phyloP scores from a whole-genome alignment of 805 yeast species.

The Kazachstania kunashirensis region DNA sequence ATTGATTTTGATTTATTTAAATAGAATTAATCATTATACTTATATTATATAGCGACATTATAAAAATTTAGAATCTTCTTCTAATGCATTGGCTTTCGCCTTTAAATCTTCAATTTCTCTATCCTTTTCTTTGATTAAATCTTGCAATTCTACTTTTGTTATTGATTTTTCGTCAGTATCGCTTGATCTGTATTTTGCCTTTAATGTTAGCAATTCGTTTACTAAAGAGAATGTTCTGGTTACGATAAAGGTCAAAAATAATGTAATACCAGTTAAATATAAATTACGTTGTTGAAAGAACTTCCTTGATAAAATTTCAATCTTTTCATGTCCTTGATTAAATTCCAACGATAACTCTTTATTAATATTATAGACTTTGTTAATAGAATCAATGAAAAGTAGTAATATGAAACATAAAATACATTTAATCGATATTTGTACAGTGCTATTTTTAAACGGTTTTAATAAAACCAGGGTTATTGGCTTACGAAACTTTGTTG shows the following conservation, averaged over 20 bases:
- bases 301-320: constrained; percentile 81
- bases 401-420: constrained; percentile 73
- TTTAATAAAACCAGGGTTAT: constrained; percentile 51
- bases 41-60: constrained; percentile 7
- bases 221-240: constrained; percentile 77
- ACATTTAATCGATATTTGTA: constrained; percentile 72
- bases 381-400: constrained; percentile 79
- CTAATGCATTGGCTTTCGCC: constrained; percentile 59
- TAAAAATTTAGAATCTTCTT: constrained; percentile 37
- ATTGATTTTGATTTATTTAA: constrained; percentile 18
- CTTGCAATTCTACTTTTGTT: constrained; percentile 34
- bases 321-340: constrained; percentile 41
- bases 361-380: constrained; percentile 64
- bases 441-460: constrained; percentile 62
- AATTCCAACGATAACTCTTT: constrained; percentile 37
- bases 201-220: constrained; percentile 55
- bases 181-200: constrained; percentile 38
- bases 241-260: constrained; percentile 77
- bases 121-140: constrained; percentile 48
- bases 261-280: constrained; percentile 90
- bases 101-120: constrained; percentile 57
- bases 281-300: constrained; percentile 95
- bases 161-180: neutral
- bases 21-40: neutral
- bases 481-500: constrained; percentile 60